phyloP scores from a whole-genome alignment of 2,329 filamentous ascomycete species.

The Calonectria pseudoturangicola region DNA sequence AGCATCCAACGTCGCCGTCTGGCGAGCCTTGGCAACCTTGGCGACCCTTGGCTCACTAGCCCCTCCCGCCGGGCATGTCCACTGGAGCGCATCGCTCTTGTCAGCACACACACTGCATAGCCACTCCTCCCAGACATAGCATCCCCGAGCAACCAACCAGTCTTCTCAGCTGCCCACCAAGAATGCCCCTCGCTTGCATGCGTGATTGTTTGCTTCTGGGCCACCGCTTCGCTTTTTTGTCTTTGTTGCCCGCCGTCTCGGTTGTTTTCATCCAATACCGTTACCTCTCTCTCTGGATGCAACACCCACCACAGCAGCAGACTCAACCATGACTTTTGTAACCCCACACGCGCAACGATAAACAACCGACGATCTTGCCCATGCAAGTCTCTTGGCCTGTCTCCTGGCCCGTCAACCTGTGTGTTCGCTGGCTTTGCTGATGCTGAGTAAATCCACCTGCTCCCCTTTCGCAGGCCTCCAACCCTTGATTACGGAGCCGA shows the following conservation, averaged over 20 bases:
- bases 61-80: constrained; percentile 7
- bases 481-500: constrained; percentile 29
- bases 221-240: not conserved
- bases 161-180: constrained; percentile 11
- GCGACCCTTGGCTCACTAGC: constrained; percentile 6
- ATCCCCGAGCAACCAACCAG: constrained; percentile 26
- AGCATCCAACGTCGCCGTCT: not conserved
- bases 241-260: not conserved
- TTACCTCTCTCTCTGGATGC: not conserved
- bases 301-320: not conserved
- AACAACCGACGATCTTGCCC: constrained; percentile 17
- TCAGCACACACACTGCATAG: constrained; percentile 33
- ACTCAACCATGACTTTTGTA: not conserved
- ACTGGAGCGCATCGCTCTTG: constrained; percentile 29
- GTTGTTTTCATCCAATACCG: not conserved
- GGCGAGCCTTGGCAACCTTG: not conserved
- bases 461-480: constrained; percentile 27
- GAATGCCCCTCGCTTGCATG: not conserved
- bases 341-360: not conserved
- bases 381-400: constrained; percentile 6
- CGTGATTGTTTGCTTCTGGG: not conserved
- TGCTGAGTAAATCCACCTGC: constrained; percentile 26
- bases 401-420: not conserved
- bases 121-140: constrained; percentile 16
- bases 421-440: not conserved